Conservation (phyloP, 192 early-diverging fungal genomes). For the Blastocladiella britannica region DNA sequence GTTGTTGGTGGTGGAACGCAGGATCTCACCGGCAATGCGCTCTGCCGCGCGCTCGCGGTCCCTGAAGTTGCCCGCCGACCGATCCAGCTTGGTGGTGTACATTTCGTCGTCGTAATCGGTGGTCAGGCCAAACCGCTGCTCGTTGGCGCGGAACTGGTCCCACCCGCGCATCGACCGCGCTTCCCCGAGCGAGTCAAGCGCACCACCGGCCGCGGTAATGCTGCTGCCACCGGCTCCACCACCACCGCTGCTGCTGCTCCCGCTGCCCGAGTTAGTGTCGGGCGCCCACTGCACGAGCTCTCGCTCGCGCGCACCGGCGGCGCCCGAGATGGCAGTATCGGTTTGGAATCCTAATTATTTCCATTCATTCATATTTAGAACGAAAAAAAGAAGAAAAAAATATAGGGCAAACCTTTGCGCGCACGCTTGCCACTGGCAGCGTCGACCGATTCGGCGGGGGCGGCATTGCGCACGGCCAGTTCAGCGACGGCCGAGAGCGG, state of each 20-base stretch:
- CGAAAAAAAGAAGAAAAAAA: neutral
- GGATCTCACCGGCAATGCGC: slow-evolving; percentile 75
- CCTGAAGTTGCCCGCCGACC: slow-evolving; percentile 60
- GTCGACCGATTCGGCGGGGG: too few relatives aligned
- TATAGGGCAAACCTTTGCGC: neutral
- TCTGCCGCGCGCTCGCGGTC: slow-evolving; percentile 70
- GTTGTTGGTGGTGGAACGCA: slow-evolving; percentile 47
- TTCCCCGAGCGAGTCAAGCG: slow-evolving; percentile 6
- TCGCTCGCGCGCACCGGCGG: slow-evolving; percentile 43
- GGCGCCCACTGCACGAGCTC: slow-evolving; percentile 74
- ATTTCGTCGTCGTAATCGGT: slow-evolving; percentile 92
- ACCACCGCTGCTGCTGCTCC: neutral
- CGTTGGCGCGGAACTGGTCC: slow-evolving; percentile 96
- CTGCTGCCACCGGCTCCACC: slow-evolving; percentile 5
- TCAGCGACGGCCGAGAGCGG: neutral
- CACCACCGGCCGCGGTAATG: neutral
- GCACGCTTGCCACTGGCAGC: neutral
- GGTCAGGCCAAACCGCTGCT: slow-evolving; percentile 76
- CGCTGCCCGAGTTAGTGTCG: slow-evolving; percentile 25
- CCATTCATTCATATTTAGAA: slow-evolving; percentile 6
- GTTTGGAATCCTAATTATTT: slow-evolving; percentile 79
- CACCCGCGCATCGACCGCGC: slow-evolving; percentile 27
- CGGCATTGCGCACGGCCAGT: neutral
- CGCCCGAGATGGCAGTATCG: slow-evolving; percentile 69
- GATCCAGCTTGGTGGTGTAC: slow-evolving; percentile 85